A percentile compares a stretch with the other conserved stretches of the same genome.
These are phyloP conservation scores for Diaporthe longicolla DNA, from an alignment of 2,329 filamentous ascomycete genomes.

Conservation along the genomic window DNA sequence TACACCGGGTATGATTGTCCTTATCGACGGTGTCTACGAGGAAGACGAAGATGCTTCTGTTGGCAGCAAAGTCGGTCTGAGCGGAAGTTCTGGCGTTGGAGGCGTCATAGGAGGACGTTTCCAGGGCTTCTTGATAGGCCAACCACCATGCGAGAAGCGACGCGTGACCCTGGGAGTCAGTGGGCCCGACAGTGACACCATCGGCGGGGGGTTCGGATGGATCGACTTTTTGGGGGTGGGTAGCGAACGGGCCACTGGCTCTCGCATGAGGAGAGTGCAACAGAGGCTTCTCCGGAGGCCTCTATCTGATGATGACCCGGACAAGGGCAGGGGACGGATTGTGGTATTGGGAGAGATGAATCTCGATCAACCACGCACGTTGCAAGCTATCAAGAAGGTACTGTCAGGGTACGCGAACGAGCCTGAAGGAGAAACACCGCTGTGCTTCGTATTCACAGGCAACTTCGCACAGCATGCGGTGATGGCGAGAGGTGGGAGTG, in stretches of 20 bases:
- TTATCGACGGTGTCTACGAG: conserved; percentile 96
- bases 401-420: conserved; percentile 80
- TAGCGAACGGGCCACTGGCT: conserved; percentile 86
- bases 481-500: conserved; percentile 76
- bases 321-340: conserved; percentile 65
- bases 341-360: conserved; percentile 89
- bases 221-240: conserved; percentile 95
- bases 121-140: conserved; percentile 89
- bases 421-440: conserved; percentile 74
- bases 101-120: conserved; percentile 94
- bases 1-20: conserved; percentile 93
- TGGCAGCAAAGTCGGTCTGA: conserved; percentile 68
- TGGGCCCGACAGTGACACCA: conserved; percentile 71
- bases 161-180: conserved; percentile 82
- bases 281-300: conserved; percentile 71
- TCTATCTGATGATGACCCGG: conserved; percentile 51
- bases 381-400: conserved; percentile 85
- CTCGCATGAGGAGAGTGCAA: conserved; percentile 87
- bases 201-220: conserved; percentile 92
- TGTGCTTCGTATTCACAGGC: conserved; percentile 86
- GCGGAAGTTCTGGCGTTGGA: conserved; percentile 85
- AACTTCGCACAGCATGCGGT: conserved; percentile 82
- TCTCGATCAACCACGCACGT: conserved; percentile 84
- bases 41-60: conserved; percentile 84
- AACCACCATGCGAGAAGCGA: conserved; percentile 90